phyloP scores from a whole-genome alignment of 2,329 filamentous ascomycete genomes.

The Alternaria dauci region DNA sequence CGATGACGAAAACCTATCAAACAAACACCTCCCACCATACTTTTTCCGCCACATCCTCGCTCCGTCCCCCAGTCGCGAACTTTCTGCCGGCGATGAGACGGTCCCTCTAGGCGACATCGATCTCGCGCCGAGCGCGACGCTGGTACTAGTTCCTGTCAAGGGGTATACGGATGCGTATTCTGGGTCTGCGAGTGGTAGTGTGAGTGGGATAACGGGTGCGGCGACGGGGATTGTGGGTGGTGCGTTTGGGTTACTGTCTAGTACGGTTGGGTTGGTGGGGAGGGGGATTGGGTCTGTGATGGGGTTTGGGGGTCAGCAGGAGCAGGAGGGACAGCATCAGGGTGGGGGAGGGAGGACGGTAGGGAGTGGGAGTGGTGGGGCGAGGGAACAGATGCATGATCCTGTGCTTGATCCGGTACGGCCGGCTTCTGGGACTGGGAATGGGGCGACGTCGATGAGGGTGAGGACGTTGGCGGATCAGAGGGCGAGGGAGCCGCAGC shows the following conservation, averaged over 20 bases:
- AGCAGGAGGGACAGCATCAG: too few species aligned
- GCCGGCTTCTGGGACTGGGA: constrained; percentile 8
- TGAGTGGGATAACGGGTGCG: constrained; percentile 38
- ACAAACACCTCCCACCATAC: constrained; percentile 65
- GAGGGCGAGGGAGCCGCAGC: constrained; percentile 63
- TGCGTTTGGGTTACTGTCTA: constrained; percentile 44
- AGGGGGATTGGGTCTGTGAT: constrained; percentile 44
- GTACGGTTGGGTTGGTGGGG: constrained; percentile 44
- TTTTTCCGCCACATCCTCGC: constrained; percentile 85
- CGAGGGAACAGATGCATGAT: constrained; percentile 13
- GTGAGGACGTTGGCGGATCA: constrained; percentile 58
- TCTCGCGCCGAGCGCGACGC: constrained; percentile 79
- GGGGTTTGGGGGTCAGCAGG: constrained; percentile 30
- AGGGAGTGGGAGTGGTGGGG: not conserved
- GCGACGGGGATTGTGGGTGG: constrained; percentile 46
- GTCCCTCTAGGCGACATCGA: constrained; percentile 73
- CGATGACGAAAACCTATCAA: constrained; percentile 24
- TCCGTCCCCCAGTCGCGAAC: constrained; percentile 76
- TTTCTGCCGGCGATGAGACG: constrained; percentile 78
- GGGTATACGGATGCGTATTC: constrained; percentile 68
- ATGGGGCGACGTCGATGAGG: constrained; percentile 30
- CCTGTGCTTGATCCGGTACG: constrained; percentile 18
- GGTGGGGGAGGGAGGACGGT: constrained; percentile 7
- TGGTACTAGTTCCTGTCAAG: constrained; percentile 79
- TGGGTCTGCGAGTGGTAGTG: constrained; percentile 29